These are phyloP conservation scores for Suillus hirtellus DNA, from an alignment of 768 basidiomycete species.

Conservation along the genomic window DNA sequence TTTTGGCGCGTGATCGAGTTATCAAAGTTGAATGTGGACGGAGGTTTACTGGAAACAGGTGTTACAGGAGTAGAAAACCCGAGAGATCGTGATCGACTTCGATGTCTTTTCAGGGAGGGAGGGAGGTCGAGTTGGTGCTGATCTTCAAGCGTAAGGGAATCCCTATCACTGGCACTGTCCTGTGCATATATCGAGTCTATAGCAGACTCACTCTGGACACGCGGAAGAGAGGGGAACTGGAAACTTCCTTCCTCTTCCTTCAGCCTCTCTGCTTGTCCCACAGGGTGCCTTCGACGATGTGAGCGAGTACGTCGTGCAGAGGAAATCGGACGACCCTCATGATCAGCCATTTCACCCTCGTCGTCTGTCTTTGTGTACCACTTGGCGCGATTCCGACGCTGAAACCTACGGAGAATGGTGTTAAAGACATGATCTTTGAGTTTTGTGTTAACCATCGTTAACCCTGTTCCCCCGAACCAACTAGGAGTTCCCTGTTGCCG, in stretches of 20 bases:
- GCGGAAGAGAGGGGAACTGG: constrained; percentile 45
- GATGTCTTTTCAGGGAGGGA: constrained; percentile 35
- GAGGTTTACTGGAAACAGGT: constrained; percentile 30
- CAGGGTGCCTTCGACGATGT: constrained; percentile 18
- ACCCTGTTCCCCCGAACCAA: constrained; percentile 87
- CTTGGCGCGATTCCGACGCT: constrained; percentile 43
- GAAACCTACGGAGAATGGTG: constrained; percentile 77
- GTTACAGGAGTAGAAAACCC: constrained; percentile 26
- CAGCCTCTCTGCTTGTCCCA: constrained; percentile 36
- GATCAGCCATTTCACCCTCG: constrained; percentile 52
- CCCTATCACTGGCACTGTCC: constrained; percentile 45
- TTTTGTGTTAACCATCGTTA: constrained; percentile 90
- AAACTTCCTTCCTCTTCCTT: constrained; percentile 41
- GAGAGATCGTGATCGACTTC: constrained; percentile 44
- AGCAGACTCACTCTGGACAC: constrained; percentile 64
- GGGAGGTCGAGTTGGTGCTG: constrained; percentile 25
- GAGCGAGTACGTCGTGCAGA: constrained; percentile 17
- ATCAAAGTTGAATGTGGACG: constrained; percentile 39
- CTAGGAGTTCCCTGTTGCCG: constrained; percentile 40
- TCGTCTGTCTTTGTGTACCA: constrained; percentile 51
- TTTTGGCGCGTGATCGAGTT: constrained; percentile 79
- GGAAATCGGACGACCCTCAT: constrained; percentile 34
- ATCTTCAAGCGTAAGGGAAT: constrained; percentile 32
- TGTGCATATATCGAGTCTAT: constrained; percentile 37
- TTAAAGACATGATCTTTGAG: constrained; percentile 96